Evolutionary conservation across 345 rosid species (phyloP).

Genomic region (Populus tremula): DNA sequence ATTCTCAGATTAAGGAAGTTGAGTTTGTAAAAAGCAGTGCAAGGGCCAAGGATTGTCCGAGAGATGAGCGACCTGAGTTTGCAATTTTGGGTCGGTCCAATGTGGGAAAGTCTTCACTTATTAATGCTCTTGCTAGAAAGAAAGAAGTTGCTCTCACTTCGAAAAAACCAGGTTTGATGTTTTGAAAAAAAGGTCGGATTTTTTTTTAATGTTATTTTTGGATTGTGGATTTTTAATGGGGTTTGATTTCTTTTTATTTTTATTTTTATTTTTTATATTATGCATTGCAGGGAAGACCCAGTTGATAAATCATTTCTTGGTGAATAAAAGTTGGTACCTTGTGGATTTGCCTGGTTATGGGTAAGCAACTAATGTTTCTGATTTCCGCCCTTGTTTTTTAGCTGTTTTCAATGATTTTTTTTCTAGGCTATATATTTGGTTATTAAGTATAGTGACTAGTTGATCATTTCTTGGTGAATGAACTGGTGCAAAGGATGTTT

Average conservation of each 20-base stretch:
- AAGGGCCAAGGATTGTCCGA: constrained; percentile 85
- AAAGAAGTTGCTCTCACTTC: constrained; percentile 97
- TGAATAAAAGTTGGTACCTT: constrained; percentile 89
- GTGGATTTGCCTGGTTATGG: constrained; percentile 99
- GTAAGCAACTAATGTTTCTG: constrained; percentile 35
- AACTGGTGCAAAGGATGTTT: too few species aligned
- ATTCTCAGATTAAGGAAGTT: constrained; percentile 81
- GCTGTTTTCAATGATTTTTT: not conserved
- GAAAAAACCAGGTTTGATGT: constrained; percentile 72
- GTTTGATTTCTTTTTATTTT: not conserved
- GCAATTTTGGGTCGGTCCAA: constrained; percentile 89
- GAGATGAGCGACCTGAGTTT: constrained; percentile 76
- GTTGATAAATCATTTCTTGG: constrained; percentile 87
- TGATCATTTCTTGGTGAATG: too few species aligned
- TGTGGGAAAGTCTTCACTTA: constrained; percentile 94
- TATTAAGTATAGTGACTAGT: too few species aligned
- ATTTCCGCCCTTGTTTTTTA: not conserved
- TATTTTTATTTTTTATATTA: not conserved
- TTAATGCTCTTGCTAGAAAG: constrained; percentile 73
- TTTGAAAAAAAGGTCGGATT: not conserved
- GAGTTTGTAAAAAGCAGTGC: constrained; percentile 85
- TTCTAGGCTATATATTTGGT: not conserved
- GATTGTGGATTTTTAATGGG: not conserved
- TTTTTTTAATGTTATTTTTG: not conserved
- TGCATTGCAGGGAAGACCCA: constrained; percentile 87